Evolutionary conservation across 139 green algal genomes (phyloP), one percentile per base, ranked within the genome.

Genomic region (Chlamydomonas sp.): DNA sequence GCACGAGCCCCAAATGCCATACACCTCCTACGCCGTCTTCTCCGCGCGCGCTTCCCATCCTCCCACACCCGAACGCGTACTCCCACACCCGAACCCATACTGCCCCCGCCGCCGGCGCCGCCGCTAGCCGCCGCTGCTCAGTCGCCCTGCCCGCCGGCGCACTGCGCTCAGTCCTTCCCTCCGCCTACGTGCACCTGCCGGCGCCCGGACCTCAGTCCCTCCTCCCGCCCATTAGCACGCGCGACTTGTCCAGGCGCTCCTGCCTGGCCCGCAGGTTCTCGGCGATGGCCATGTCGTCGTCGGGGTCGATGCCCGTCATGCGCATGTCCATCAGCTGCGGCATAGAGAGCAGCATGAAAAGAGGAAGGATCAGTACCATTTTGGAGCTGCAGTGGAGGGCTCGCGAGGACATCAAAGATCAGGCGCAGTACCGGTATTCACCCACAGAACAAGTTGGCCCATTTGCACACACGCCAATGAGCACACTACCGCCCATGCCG

Each of bases 231-330:
- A 5, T 71, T 86, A 88, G 66, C 75, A 88, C 75, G 4, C 59
- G 66, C 5, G 87, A 84, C 72, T 81, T 87, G 58, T 93, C 90
- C 58, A 82, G 18, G 59, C 83, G 78, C 71, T 93, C 90, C 10
- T 90, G 90, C 76, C 87, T 57, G 15, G 82, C 84, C 6, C 90
- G 72, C 80, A 93, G 72, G 63, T 89, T 89, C 68, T 93, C 90
- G 7, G 84, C 83, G 3, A 93, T 88, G 49, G 90, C 88, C 18
- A 91, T 84, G 61, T 91, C 90, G 31, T 93, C 90, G 17, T 93
- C 90, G 0, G 82, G 64, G 18, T 86, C 82, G 62, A 82, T 89
- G 17, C 90, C 90, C 71, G 85, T 91, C 78, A 88, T 79, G 2
- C 90, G 88, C 72, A 93, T 79, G 68, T 93, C 90, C n/a, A 89